phyloP scores from a whole-genome alignment of 1,139 yeast genomes.

The Candida sanyaensis region DNA sequence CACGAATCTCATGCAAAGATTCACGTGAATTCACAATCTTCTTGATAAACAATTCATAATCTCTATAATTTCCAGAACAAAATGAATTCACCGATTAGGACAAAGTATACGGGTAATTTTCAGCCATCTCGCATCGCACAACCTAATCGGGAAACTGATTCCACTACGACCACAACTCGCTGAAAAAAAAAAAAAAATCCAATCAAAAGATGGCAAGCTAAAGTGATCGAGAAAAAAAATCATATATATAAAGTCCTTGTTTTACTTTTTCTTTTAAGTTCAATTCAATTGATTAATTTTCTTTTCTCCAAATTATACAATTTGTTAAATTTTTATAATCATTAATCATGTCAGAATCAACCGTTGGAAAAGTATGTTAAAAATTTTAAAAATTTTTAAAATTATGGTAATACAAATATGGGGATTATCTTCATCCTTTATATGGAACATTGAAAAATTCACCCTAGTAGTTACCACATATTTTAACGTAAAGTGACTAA shows the following conservation, averaged over 20 bases:
- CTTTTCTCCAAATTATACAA: not conserved
- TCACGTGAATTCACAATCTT: no score
- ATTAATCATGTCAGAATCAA: conserved; percentile 26
- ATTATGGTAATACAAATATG: not conserved
- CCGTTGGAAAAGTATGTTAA: conserved; percentile 40
- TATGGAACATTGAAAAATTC: not conserved
- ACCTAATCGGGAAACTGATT: not conserved
- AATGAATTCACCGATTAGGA: no score
- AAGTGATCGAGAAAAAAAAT: not conserved
- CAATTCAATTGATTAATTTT: not conserved
- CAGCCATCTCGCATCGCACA: not conserved
- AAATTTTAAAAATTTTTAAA: not conserved
- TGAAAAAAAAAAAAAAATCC: not conserved
- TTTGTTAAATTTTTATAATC: not conserved
- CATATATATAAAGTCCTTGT: not conserved
- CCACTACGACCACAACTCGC: not conserved
- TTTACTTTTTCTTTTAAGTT: not conserved
- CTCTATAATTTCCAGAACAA: no score
- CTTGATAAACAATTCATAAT: no score
- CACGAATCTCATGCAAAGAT: no score
- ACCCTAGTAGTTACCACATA: conserved; percentile 10
- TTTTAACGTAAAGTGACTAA: not conserved
- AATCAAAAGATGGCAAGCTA: not conserved
- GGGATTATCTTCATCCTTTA: not conserved
- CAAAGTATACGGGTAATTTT: no score